A percentile compares a stretch with the other conserved stretches of the same genome.
Conservation (phyloP, 1,139 yeast genomes). For the Pichia sp. region DNA sequence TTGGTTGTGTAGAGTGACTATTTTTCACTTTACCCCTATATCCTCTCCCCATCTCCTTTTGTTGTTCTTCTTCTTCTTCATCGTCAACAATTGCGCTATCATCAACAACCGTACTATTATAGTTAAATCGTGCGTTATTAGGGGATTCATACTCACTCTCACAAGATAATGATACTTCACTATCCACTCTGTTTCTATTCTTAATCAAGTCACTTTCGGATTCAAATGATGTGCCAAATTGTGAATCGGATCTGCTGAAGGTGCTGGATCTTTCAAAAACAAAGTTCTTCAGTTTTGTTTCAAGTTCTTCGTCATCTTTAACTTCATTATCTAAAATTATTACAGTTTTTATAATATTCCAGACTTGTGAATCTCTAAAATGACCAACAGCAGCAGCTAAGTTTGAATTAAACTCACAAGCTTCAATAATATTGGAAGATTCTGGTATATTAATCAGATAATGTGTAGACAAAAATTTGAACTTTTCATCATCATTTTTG, state of each 20-base stretch:
- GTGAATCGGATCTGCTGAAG: conserved; percentile 12
- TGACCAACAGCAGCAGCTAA: conserved; percentile 50
- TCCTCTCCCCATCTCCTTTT: too few relatives aligned
- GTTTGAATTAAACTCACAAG: conserved; percentile 53
- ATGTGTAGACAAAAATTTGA: conserved; percentile 38
- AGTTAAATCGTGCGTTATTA: neutral
- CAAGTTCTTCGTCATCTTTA: conserved; percentile 5
- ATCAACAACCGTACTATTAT: too few relatives aligned
- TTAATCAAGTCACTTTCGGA: conserved; percentile 15
- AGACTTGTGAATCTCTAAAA: conserved; percentile 57
- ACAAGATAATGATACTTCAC: conserved; percentile 13
- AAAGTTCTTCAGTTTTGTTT: conserved; percentile 7
- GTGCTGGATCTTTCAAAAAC: conserved; percentile 4
- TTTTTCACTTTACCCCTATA: neutral
- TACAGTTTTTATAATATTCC: conserved; percentile 59
- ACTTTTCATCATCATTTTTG: conserved; percentile 37
- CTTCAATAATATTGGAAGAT: conserved; percentile 44
- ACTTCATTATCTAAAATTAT: conserved; percentile 37
- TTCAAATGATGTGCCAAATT: conserved; percentile 21
- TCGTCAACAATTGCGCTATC: conserved; percentile 31
- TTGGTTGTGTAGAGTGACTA: neutral
- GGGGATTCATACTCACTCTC: neutral
- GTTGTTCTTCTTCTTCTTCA: conserved; percentile 24
- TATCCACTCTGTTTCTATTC: neutral
- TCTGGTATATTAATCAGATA: conserved; percentile 42